Percentiles rank a stretch among this genome's conserved stretches.
Evolutionary conservation across 1,284 basidiomycete species (phyloP).

Genomic region (Malassezia nana): DNA sequence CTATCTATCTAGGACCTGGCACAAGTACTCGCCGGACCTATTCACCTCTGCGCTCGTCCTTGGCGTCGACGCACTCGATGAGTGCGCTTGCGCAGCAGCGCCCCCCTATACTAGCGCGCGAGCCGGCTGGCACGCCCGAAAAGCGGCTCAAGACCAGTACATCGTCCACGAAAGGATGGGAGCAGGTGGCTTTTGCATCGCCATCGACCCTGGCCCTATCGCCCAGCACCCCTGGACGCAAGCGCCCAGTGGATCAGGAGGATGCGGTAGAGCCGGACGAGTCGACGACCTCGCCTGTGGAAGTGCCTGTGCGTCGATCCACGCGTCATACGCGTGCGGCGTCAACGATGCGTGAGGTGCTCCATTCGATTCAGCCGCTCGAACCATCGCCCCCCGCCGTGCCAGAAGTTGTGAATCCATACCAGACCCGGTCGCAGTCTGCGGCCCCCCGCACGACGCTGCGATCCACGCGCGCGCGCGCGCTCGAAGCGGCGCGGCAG

Average conservation of each 20-base stretch:
- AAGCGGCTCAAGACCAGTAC: conserved; percentile 11
- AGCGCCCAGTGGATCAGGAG: conserved; percentile 1
- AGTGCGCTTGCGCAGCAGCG: not conserved
- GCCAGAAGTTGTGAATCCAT: conserved; percentile 38
- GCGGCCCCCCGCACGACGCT: conserved; percentile 11
- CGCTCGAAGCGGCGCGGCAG: conserved; percentile 20
- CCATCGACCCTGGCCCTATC: not conserved
- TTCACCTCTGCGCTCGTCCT: conserved; percentile 6
- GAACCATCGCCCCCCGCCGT: conserved; percentile 20
- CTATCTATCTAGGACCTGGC: conserved; percentile 16
- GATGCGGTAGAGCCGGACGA: not conserved
- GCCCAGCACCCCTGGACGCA: not conserved
- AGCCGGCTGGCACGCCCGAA: not conserved
- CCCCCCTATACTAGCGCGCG: not conserved
- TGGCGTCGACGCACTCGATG: conserved; percentile 4
- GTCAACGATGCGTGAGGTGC: conserved; percentile 29
- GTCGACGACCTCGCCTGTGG: not conserved
- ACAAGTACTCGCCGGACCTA: conserved; percentile 4
- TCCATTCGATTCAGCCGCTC: conserved; percentile 24
- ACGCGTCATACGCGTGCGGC: conserved; percentile 25
- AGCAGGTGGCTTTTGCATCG: conserved; percentile 2
- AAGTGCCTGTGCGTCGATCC: conserved; percentile 6
- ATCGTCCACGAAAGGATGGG: not conserved
- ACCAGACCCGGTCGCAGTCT: conserved; percentile 23
- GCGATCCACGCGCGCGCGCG: conserved; percentile 30